Conservation (phyloP, 495 filamentous ascomycete species). For the Pyrenula massariospora region DNA sequence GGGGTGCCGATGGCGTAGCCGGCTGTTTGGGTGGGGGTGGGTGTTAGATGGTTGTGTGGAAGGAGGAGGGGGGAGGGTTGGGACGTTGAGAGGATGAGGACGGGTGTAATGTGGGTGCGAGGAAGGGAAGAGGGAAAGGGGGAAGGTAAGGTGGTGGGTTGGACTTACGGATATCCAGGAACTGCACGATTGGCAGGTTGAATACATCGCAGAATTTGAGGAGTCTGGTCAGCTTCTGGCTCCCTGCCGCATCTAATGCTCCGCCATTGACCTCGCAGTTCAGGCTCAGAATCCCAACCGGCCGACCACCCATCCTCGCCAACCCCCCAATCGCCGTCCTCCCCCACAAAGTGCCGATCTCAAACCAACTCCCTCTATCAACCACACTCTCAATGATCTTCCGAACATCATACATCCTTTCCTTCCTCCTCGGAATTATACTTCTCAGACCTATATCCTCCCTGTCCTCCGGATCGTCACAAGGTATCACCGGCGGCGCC, state of each 20-base stretch:
- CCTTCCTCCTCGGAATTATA: constrained; percentile 43
- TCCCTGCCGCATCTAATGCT: constrained; percentile 45
- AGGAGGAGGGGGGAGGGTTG: too few relatives aligned
- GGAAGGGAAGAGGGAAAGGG: neutral
- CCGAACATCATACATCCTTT: constrained; percentile 48
- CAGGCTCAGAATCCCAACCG: constrained; percentile 42
- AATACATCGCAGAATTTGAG: constrained; percentile 53
- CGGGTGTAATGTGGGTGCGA: neutral
- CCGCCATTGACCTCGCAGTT: constrained; percentile 51
- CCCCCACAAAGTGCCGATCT: constrained; percentile 51
- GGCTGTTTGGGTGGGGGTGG: constrained; percentile 12
- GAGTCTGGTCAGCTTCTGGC: constrained; percentile 44
- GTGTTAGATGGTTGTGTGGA: too few relatives aligned
- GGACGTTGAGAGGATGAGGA: constrained; percentile 1
- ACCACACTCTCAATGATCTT: constrained; percentile 44
- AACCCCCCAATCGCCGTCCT: constrained; percentile 47
- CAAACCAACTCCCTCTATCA: constrained; percentile 44
- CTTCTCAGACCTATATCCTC: constrained; percentile 34
- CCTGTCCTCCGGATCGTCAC: constrained; percentile 34
- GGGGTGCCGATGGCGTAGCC: constrained; percentile 52
- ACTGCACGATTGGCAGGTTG: constrained; percentile 51
- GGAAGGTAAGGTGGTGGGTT: too few relatives aligned
- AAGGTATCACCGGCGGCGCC: constrained; percentile 34
- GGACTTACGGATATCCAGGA: constrained; percentile 43
- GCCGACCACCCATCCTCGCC: constrained; percentile 39